Percentiles rank a stretch among this genome's conserved stretches.
phyloP scores from a whole-genome alignment of 179 eudicot genomes.

The Patellifolia procumbens region DNA sequence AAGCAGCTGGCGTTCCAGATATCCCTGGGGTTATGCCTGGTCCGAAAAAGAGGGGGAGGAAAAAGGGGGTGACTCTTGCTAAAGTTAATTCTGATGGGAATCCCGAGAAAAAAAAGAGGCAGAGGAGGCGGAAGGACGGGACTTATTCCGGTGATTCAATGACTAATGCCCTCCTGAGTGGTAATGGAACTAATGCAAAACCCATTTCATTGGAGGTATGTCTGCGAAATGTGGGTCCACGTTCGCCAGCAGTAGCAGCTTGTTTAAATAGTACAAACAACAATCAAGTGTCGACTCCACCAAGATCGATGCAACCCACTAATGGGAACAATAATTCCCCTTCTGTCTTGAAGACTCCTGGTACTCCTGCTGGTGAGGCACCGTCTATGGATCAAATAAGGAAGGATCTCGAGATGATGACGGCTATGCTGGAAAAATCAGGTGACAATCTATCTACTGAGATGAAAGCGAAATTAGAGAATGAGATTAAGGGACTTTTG shows the following conservation, averaged over 20 bases:
- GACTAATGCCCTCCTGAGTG: constrained; percentile 18
- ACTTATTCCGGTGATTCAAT: constrained; percentile 19
- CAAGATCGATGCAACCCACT: constrained; percentile 20
- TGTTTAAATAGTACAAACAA: constrained; percentile 17
- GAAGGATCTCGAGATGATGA: constrained; percentile 78
- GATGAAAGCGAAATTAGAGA: constrained; percentile 54
- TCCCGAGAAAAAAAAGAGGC: constrained; percentile 38
- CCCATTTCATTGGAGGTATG: constrained; percentile 48
- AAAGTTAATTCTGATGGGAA: constrained; percentile 16
- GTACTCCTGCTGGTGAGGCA: constrained; percentile 37
- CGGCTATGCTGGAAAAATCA: constrained; percentile 65
- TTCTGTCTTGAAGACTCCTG: constrained; percentile 27
- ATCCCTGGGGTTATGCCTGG: constrained; percentile 34
- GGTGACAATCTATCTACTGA: constrained; percentile 70
- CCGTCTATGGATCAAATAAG: constrained; percentile 53
- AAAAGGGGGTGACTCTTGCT: constrained; percentile 29
- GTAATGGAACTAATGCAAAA: constrained; percentile 26
- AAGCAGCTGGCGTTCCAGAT: constrained; percentile 43
- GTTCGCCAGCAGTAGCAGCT: constrained; percentile 11
- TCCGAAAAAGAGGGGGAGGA: constrained; percentile 50
- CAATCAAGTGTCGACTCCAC: constrained; percentile 17
- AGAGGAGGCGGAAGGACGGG: constrained; percentile 30
- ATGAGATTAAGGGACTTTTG: constrained; percentile 55
- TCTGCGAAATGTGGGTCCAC: constrained; percentile 36
- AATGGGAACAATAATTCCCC: constrained; percentile 22